Evolutionary conservation across 306 rosid genomes (phyloP).

Genomic region (Medicago ruthenica): DNA sequence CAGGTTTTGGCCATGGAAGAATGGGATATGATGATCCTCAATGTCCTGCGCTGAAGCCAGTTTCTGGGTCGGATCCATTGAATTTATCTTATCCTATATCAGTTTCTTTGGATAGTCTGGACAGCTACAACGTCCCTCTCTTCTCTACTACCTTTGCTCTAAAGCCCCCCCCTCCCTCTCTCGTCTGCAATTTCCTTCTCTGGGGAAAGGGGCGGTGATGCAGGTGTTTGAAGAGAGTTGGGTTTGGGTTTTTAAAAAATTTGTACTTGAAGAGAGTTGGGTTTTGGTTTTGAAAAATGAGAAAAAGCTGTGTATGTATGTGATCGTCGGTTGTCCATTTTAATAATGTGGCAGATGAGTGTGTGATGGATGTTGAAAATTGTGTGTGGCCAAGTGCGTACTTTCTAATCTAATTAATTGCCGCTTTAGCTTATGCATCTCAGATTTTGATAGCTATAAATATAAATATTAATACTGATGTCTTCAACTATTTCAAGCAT

Average conservation of each 20-base stretch:
- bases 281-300: not conserved
- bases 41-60: not conserved
- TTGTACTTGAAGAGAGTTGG: not conserved
- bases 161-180: not conserved
- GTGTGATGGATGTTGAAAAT: not conserved
- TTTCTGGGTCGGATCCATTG: not conserved
- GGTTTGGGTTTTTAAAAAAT: not conserved
- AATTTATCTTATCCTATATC: not conserved
- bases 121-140: not conserved
- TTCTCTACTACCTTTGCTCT: no score
- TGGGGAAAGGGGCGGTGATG: not conserved
- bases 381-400: not conserved
- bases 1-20: not conserved
- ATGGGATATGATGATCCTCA: not conserved
- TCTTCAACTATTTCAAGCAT: not conserved
- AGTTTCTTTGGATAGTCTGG: not conserved
- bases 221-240: not conserved
- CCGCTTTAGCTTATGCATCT: not conserved
- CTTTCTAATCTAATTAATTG: not conserved
- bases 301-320: not conserved
- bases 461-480: not conserved
- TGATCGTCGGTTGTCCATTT: not conserved
- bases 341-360: slow-evolving; percentile 1
- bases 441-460: not conserved
- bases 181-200: not conserved